Evolutionary conservation across 176 grass and related monocot species (phyloP), one percentile per base, ranked within the genome.

Genomic region (Lolium perenne): DNA sequence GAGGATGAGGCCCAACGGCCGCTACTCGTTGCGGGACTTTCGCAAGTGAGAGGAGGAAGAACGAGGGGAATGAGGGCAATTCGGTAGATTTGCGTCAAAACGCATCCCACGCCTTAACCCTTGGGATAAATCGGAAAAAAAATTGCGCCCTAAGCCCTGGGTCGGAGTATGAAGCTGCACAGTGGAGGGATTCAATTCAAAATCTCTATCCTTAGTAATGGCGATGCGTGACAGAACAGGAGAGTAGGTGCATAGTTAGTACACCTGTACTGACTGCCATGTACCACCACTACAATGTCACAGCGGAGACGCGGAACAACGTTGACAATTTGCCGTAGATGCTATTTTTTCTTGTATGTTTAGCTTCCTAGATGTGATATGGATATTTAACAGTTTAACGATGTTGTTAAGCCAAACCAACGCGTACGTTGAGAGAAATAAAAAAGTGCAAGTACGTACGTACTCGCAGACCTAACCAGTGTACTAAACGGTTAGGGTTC

Each of bases 231-330:
- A 63, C 9, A 53, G 18, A 75, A 25, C 50, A 60, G 14, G 49
- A 68, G 9, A 51, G 70, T 80, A 41, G 77, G 77, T 76, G 87
- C 17, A 32, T 40, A 75, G 38, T 85, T 75, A 81, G 60, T 89
- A 69, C 77, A 13, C 13, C 23, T 49, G 77, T 89, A 3, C 32
- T 35, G 32, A 81, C 82, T 35, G 3, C 0, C 32, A 11, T 55
- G 63, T 77, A 40, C 51, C 49, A 5, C 3, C 9, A 32, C 62
- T 13, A 54, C 25, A 76, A 76, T 38, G 3, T 54, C 49, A 20
- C 74, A 77, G 7, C 6, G 10, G 14, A 38, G 68, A 23, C n/a
- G 50, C 10, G 50, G 17, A 77, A n/a, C 25, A 56, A 63, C 60
- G 60, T 38, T 38, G 23, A 76, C 14, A 18, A 66, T 66, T 66